Evolutionary conservation across 148 eudicot genomes (phyloP).

Genomic region (Camellia japonica): DNA sequence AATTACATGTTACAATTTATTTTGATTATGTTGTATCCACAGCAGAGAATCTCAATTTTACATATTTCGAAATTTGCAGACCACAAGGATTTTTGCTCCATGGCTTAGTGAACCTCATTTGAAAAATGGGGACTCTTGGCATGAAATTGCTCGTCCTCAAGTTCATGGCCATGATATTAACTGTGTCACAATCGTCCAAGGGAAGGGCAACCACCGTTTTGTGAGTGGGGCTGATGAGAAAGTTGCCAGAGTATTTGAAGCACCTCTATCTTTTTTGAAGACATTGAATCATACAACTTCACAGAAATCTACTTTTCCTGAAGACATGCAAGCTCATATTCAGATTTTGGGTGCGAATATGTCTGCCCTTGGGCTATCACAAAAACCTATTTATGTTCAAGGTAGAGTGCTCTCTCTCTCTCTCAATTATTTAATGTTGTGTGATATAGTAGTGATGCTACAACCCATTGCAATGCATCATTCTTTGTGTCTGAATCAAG

Average conservation of each 20-base stretch:
- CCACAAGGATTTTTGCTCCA: slow-evolving; percentile 79
- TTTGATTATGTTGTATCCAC: neutral
- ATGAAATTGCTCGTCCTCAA: slow-evolving; percentile 98
- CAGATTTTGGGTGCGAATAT: slow-evolving; percentile 97
- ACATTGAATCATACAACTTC: slow-evolving; percentile 71
- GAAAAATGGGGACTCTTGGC: slow-evolving; percentile 56
- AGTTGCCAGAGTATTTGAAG: slow-evolving; percentile 97
- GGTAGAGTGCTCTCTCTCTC: slow-evolving; percentile 36
- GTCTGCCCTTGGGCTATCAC: slow-evolving; percentile 98
- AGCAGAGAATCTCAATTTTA: neutral
- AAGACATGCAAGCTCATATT: slow-evolving; percentile 63
- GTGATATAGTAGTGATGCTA: neutral
- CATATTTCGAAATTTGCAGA: slow-evolving; percentile 46
- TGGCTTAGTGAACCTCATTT: slow-evolving; percentile 45
- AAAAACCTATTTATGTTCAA: slow-evolving; percentile 84
- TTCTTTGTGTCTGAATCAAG: neutral
- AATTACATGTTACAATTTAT: too few relatives aligned
- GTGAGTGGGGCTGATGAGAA: slow-evolving; percentile 97
- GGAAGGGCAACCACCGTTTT: slow-evolving; percentile 91
- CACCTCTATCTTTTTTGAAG: slow-evolving; percentile 89
- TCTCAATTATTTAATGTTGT: neutral
- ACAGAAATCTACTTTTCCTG: slow-evolving; percentile 38
- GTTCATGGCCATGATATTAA: slow-evolving; percentile 99
- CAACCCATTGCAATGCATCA: neutral
- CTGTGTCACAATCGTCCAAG: slow-evolving; percentile 69